Evolutionary conservation across 208 protist species (phyloP).

Genomic region (Trypanosoma scelopori): DNA sequence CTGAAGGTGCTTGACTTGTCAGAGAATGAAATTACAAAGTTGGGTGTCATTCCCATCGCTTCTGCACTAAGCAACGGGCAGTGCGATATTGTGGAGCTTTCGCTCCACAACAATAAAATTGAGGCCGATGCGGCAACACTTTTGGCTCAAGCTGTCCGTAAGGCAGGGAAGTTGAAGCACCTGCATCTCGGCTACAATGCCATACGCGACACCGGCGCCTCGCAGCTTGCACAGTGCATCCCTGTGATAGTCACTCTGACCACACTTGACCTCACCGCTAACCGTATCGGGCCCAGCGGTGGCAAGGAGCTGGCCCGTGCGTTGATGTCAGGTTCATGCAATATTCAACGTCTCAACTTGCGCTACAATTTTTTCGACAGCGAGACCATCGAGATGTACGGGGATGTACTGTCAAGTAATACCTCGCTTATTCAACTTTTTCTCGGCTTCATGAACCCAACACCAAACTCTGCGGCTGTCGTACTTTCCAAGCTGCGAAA

Average conservation of each 20-base stretch:
- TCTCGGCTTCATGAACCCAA: slow-evolving; percentile 89
- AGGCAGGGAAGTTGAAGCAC: slow-evolving; percentile 68
- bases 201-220: slow-evolving; percentile 74
- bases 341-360: slow-evolving; percentile 83
- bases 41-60: slow-evolving; percentile 79
- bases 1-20: slow-evolving; percentile 89
- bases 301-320: slow-evolving; percentile 63
- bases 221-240: slow-evolving; percentile 65
- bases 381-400: slow-evolving; percentile 66
- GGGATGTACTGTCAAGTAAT: slow-evolving; percentile 62
- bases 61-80: slow-evolving; percentile 55
- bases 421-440: slow-evolving; percentile 89
- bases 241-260: slow-evolving; percentile 47
- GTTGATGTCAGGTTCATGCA: slow-evolving; percentile 53
- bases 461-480: slow-evolving; percentile 44
- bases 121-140: slow-evolving; percentile 68
- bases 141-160: slow-evolving; percentile 57
- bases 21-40: slow-evolving; percentile 83
- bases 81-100: slow-evolving; percentile 81
- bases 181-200: slow-evolving; percentile 90
- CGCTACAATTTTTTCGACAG: slow-evolving; percentile 83
- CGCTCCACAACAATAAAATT: slow-evolving; percentile 90
- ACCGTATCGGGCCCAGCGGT: slow-evolving; percentile 76
- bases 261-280: slow-evolving; percentile 87
- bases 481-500: slow-evolving; percentile 56